Conservation (phyloP, 2,329 filamentous ascomycete species). For the Fusarium sp. region DNA sequence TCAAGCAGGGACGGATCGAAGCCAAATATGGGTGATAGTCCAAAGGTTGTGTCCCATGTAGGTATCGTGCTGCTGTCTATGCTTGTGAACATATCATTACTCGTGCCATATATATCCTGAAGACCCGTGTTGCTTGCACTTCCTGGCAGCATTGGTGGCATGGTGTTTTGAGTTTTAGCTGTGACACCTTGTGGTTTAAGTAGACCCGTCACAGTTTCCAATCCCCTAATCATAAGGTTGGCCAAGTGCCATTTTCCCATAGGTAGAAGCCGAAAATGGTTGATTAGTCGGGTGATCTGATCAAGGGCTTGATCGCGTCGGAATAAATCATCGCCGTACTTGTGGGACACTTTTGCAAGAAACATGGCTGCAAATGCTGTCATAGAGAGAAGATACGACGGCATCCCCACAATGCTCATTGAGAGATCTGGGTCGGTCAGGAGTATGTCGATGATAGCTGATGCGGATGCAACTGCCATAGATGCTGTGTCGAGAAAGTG, state of each 20-base stretch:
- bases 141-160: not conserved
- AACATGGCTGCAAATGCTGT: constrained; percentile 66
- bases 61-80: constrained; percentile 33
- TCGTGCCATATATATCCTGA: constrained; percentile 3
- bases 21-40: constrained; percentile 47
- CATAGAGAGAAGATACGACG: constrained; percentile 65
- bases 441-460: constrained; percentile 59
- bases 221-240: constrained; percentile 60
- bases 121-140: not conserved
- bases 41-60: constrained; percentile 48
- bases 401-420: constrained; percentile 58
- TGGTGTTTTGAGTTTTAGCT: not conserved
- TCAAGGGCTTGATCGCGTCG: constrained; percentile 54
- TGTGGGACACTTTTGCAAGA: constrained; percentile 61
- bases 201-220: constrained; percentile 51
- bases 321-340: constrained; percentile 56
- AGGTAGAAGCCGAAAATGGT: constrained; percentile 55
- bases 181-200: not conserved
- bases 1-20: constrained; percentile 45
- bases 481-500: constrained; percentile 52
- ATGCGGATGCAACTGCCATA: constrained; percentile 55
- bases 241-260: constrained; percentile 61
- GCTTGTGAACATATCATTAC: constrained; percentile 15
- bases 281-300: constrained; percentile 54
- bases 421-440: constrained; percentile 58